Evolutionary conservation across 2,329 filamentous ascomycete genomes (phyloP).

Genomic region (Aspergillus luchuensis): DNA sequence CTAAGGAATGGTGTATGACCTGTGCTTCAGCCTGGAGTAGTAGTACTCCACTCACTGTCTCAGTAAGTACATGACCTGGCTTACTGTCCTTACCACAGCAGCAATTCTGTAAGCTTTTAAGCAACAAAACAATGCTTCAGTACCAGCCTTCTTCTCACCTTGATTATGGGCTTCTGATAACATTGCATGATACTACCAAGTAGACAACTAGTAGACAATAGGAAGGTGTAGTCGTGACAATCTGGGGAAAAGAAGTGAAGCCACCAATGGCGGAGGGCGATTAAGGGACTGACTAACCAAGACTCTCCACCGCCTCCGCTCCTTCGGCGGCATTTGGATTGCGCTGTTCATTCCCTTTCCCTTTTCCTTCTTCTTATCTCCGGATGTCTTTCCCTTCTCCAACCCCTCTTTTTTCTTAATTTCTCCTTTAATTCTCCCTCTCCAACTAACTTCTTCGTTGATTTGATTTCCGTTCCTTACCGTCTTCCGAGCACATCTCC

Average conservation of each 20-base stretch:
- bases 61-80: not conserved
- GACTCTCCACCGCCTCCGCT: not conserved
- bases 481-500: constrained; percentile 6
- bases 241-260: too few species aligned
- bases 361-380: constrained; percentile 11
- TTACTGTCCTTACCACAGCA: too few species aligned
- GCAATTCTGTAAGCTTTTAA: too few species aligned
- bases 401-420: not conserved
- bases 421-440: not conserved
- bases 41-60: too few species aligned
- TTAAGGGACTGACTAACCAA: not conserved
- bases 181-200: too few species aligned
- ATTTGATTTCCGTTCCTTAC: not conserved
- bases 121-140: too few species aligned
- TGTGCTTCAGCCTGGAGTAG: not conserved
- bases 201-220: too few species aligned
- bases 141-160: too few species aligned
- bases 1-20: not conserved
- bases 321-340: not conserved
- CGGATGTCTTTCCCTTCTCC: constrained; percentile 3
- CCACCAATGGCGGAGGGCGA: too few species aligned
- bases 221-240: too few species aligned
- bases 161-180: too few species aligned
- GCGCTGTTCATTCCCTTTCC: not conserved
- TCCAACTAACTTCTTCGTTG: not conserved